These are phyloP conservation scores for Colletotrichum musicola DNA, from an alignment of 2,329 filamentous ascomycete species.

Conservation along the genomic window DNA sequence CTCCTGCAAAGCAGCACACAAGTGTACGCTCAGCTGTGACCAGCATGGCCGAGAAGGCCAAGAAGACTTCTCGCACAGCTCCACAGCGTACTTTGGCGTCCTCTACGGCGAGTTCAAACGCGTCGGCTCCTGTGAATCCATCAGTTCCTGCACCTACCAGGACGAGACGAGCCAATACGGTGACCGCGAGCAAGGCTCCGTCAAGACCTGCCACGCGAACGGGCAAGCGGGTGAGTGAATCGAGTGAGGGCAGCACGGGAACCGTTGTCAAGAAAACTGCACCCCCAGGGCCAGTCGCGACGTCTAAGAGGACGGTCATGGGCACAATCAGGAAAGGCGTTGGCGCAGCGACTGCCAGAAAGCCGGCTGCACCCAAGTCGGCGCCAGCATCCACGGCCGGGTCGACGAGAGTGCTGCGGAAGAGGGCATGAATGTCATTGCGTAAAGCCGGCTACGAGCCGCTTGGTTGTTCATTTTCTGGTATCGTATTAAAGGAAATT, in stretches of 20 bases:
- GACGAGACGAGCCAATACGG: slow-evolving; percentile 50
- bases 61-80: slow-evolving; percentile 64
- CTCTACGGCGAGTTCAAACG: slow-evolving; percentile 57
- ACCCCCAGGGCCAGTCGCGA: slow-evolving; percentile 51
- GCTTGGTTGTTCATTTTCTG: not conserved
- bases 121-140: slow-evolving; percentile 35
- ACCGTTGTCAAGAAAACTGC: slow-evolving; percentile 72
- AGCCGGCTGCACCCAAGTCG: slow-evolving; percentile 58
- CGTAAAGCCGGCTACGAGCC: not conserved
- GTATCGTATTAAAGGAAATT: not conserved
- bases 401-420: slow-evolving; percentile 67
- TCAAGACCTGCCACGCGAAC: slow-evolving; percentile 59
- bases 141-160: slow-evolving; percentile 48
- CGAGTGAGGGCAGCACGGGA: slow-evolving; percentile 73
- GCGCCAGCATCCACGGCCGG: slow-evolving; percentile 57
- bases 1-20: slow-evolving; percentile 69
- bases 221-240: slow-evolving; percentile 69
- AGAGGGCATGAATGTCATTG: slow-evolving; percentile 54
- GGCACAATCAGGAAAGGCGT: slow-evolving; percentile 66
- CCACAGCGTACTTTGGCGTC: slow-evolving; percentile 60
- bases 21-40: slow-evolving; percentile 58
- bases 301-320: slow-evolving; percentile 66
- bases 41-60: slow-evolving; percentile 72
- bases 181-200: slow-evolving; percentile 49
- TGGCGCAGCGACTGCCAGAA: slow-evolving; percentile 62